Conservation (phyloP, 177 flowering plant genomes). For the Tripterygium wilfordii region DNA sequence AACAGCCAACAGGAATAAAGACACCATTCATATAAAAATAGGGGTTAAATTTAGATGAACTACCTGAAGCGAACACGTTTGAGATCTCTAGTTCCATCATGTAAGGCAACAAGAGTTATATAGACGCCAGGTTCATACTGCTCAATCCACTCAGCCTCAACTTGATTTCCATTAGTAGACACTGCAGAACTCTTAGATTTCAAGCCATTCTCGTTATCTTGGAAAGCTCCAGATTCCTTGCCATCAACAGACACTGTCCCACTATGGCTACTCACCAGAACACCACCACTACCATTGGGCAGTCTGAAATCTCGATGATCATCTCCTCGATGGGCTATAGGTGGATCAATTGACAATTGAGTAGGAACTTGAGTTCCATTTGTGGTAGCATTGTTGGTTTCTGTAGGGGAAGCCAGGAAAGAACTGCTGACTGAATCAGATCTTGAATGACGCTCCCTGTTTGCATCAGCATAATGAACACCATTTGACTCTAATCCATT, state of each 20-base stretch:
- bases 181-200: slow-evolving; percentile 28
- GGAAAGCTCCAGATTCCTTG: slow-evolving; percentile 34
- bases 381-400: slow-evolving; percentile 13
- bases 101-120: slow-evolving; percentile 86
- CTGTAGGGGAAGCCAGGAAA: slow-evolving; percentile 27
- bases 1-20: too few species aligned
- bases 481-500: slow-evolving; percentile 70
- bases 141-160: slow-evolving; percentile 96
- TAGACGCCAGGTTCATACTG: slow-evolving; percentile 96
- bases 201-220: slow-evolving; percentile 40
- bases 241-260: slow-evolving; percentile 30
- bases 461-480: slow-evolving; percentile 28
- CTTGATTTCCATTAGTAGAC: slow-evolving; percentile 37
- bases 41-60: neutral
- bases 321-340: slow-evolving; percentile 28
- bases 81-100: slow-evolving; percentile 95
- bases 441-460: slow-evolving; percentile 48
- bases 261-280: slow-evolving; percentile 21
- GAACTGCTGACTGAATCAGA: slow-evolving; percentile 33
- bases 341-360: slow-evolving; percentile 20
- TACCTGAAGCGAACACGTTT: slow-evolving; percentile 99
- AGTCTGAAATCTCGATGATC: slow-evolving; percentile 30
- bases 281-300: slow-evolving; percentile 33
- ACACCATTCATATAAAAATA: too few species aligned
- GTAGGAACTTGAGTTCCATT: slow-evolving; percentile 24